Conservation (phyloP, 1,284 basidiomycete genomes). For the Nidula niveotomentosa region DNA sequence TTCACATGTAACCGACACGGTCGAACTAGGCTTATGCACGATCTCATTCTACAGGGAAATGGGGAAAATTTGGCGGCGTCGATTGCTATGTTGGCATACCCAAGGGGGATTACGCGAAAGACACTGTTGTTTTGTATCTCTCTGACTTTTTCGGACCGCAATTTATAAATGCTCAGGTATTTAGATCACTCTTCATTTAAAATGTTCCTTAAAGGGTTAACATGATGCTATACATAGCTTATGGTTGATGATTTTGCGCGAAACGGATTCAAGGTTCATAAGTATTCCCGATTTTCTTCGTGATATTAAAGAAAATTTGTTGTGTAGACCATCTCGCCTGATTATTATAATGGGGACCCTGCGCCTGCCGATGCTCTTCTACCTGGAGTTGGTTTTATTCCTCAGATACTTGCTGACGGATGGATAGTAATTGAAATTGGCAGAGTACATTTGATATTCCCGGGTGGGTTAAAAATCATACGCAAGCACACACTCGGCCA, state of each 20-base stretch:
- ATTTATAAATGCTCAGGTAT: slow-evolving; percentile 51
- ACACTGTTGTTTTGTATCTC: slow-evolving; percentile 53
- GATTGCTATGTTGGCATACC: slow-evolving; percentile 50
- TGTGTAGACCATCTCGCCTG: slow-evolving; percentile 46
- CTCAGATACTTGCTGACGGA: slow-evolving; percentile 5
- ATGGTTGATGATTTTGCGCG: slow-evolving; percentile 73
- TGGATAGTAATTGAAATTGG: background rate
- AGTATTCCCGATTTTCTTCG: background rate
- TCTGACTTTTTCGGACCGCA: slow-evolving; percentile 67
- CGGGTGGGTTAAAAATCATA: slow-evolving; percentile 53
- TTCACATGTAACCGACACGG: background rate
- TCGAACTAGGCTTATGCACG: background rate
- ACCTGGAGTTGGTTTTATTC: slow-evolving; percentile 30
- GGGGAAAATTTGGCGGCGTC: slow-evolving; percentile 44
- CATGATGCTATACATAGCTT: slow-evolving; percentile 34
- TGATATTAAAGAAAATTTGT: background rate
- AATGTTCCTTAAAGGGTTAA: too few species aligned
- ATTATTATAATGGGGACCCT: slow-evolving; percentile 63
- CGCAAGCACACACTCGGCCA: slow-evolving; percentile 43
- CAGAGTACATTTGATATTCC: slow-evolving; percentile 38
- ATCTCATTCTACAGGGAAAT: slow-evolving; percentile 30
- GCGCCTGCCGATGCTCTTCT: slow-evolving; percentile 37
- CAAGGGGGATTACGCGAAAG: slow-evolving; percentile 41
- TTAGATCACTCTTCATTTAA: background rate
- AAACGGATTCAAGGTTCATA: slow-evolving; percentile 63